A percentile compares a stretch with the other conserved stretches of the same genome.
Conservation (phyloP, 129 eudicot genomes). For the Saussurea involucrata region DNA sequence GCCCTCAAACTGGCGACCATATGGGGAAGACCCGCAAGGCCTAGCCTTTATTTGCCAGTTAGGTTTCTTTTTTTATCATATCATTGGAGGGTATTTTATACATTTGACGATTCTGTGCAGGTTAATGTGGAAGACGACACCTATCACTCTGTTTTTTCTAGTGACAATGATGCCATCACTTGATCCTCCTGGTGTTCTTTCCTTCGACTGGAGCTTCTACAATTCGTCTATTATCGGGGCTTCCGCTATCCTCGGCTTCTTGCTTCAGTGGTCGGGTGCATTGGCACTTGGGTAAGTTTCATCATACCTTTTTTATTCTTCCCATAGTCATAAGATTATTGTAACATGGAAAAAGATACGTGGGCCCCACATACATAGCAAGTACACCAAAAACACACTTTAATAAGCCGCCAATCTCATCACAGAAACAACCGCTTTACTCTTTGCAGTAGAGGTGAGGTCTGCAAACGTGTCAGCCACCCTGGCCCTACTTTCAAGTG, state of each 20-base stretch:
- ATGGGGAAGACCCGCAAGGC: no score
- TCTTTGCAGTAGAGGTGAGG: no score
- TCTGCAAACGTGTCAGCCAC: no score
- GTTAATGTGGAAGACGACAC: slow-evolving; percentile 98
- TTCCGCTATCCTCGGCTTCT: slow-evolving; percentile 86
- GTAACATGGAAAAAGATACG: no score
- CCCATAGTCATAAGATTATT: neutral
- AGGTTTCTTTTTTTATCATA: neutral
- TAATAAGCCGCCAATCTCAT: no score
- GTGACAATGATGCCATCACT: slow-evolving; percentile 90
- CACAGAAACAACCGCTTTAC: no score
- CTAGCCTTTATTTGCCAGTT: neutral
- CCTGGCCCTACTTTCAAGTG: no score
- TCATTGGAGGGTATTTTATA: neutral
- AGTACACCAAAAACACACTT: no score
- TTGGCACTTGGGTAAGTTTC: slow-evolving; percentile 81
- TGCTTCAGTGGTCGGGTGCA: slow-evolving; percentile 99
- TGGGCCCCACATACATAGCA: no score
- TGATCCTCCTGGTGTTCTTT: slow-evolving; percentile 90
- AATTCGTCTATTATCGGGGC: slow-evolving; percentile 60
- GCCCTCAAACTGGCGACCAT: no score
- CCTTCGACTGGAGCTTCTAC: slow-evolving; percentile 65
- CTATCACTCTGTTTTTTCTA: slow-evolving; percentile 81
- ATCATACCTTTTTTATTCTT: neutral
- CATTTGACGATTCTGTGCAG: slow-evolving; percentile 26